Base-by-base conservation (phyloP, 306 rosid genomes). In the Boehmeria nivea region DNA sequence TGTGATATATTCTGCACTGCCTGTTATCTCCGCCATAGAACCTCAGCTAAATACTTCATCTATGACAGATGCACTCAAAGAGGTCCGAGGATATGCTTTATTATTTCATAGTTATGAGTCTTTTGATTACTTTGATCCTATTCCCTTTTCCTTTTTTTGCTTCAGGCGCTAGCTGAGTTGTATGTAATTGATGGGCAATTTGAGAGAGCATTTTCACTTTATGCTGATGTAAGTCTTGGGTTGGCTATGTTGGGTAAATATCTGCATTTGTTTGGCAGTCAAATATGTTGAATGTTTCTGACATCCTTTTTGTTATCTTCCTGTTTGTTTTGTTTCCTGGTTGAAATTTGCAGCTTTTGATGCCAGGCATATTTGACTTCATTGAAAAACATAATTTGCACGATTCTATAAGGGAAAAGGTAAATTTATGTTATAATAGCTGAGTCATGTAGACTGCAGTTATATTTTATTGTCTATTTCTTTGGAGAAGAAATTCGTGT, bases 11-110 rank as follows among this genome's bases (percentile, higher is more conserved):
- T 82, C 89, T 63, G 79, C 75, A 16, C 66, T 83, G 70, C 89
- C 99, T 59, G 87, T 91, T 61, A 84, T 87, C 74, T 80, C 95
- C 40, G 95, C 99, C 54, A 83, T 91, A 55, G 99, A 91, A 81
- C 99, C 95, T 44, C 99, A 91, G 73, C 77, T 81, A 43, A 85
- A 77, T 75, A 77, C 96, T 64, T 80, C 95, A 0, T 84, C 96
- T 57, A 69, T 82, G 87, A 87, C 95, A 19, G 83, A 87, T 74
- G 72, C 72, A 6, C 95, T 91, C 64, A 84, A 84, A 85, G 96
- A 91, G 83, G 99, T 87, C 53, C 51, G 68, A 60, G 56, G 28
- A 61, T 17, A 34, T 50, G 20, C 61, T 21, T 56, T 42, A 23
- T 34, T 38, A 16, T 56, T 21, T 39, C 16, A 64, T 36, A 39